Base-by-base conservation (phyloP, 1,139 yeast species). In the Scheffersomyces parashehatae region DNA sequence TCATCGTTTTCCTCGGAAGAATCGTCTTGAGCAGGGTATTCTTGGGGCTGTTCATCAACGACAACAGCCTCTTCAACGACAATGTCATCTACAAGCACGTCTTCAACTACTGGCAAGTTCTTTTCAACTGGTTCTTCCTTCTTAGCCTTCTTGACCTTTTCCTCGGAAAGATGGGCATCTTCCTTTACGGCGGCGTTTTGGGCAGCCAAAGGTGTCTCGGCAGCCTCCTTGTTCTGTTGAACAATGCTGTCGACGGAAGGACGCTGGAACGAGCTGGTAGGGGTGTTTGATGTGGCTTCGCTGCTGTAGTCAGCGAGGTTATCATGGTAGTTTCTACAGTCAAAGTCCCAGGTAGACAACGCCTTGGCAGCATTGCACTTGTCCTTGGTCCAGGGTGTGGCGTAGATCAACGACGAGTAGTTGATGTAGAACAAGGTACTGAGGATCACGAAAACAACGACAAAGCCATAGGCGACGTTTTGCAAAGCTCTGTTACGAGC, bases 381-480 rank as follows among this genome's bases (percentile, higher is more conserved):
- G 20, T 64, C 65, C 56, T 76, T 77, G 38, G 96, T 87, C 97
- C 98, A 91, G 47, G 81, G 79, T n/a, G 77, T 58, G 39, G 86
- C 99, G 58, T 89, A 88, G 43, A 86, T 79, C 58, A 93, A 69
- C 34, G 97, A 85, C 3, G 88, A 77, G 67, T 85, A 86, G 52
- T 75, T 68, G 43, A 69, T 63, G 69, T 79, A 93, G 65, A 85
- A 83, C 26, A 73, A 70, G 10, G 79, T 64, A 31, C 86, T 74
- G 4, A 68, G 67, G 3, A 71, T 64, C 35, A 85, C 70, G 53
- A 88, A 77, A 1, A 66, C 56, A 8, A 65, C 73, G 35, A 85
- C 65, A 11, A 81, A 34, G 2, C 62, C 66, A 46, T 77, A 73
- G 2, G 79, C 74, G 12, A 75, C 53, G 35, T 65, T 54, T 51